These are phyloP conservation scores for Berkeleyomyces basicola DNA, from an alignment of 2,329 filamentous ascomycete genomes.

Conservation along the genomic window DNA sequence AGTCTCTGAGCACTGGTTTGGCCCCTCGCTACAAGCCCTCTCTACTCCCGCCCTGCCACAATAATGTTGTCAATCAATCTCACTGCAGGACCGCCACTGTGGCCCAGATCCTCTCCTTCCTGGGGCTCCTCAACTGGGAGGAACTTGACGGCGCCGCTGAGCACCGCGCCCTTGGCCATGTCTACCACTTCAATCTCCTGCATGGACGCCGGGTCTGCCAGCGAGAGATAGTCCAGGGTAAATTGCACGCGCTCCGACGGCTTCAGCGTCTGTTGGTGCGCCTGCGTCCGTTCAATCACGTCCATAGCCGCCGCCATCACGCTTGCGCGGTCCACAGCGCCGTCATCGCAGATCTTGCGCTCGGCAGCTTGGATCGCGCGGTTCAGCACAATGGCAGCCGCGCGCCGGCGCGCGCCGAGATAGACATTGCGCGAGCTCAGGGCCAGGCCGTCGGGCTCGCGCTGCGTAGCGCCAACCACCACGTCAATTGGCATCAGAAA, in stretches of 20 bases:
- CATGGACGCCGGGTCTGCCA: conserved; percentile 73
- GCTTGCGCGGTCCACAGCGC: conserved; percentile 36
- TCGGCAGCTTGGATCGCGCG: conserved; percentile 57
- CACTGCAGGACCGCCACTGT: conserved; percentile 55
- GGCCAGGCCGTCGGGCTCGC: conserved; percentile 70
- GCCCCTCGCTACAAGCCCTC: not conserved
- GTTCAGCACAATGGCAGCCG: conserved; percentile 54
- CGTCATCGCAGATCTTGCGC: conserved; percentile 28
- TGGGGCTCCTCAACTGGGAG: conserved; percentile 55
- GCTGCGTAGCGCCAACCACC: conserved; percentile 54
- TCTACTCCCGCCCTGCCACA: conserved; percentile 27
- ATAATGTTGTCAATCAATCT: conserved; percentile 91
- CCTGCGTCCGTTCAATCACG: conserved; percentile 36
- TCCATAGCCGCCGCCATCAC: conserved; percentile 57
- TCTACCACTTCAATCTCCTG: conserved; percentile 62
- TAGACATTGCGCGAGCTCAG: conserved; percentile 92
- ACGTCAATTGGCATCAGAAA: conserved; percentile 67
- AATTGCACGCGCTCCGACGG: conserved; percentile 50
- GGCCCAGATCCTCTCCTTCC: conserved; percentile 59
- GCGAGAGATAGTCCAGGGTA: conserved; percentile 81
- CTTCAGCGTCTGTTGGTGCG: conserved; percentile 44
- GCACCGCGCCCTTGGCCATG: conserved; percentile 52
- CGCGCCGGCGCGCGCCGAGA: conserved; percentile 57
- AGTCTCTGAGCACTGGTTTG: not conserved
- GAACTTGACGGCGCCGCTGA: conserved; percentile 89